Conservation (phyloP, 169 alveolate genomes). For the Cryptosporidium felis region DNA sequence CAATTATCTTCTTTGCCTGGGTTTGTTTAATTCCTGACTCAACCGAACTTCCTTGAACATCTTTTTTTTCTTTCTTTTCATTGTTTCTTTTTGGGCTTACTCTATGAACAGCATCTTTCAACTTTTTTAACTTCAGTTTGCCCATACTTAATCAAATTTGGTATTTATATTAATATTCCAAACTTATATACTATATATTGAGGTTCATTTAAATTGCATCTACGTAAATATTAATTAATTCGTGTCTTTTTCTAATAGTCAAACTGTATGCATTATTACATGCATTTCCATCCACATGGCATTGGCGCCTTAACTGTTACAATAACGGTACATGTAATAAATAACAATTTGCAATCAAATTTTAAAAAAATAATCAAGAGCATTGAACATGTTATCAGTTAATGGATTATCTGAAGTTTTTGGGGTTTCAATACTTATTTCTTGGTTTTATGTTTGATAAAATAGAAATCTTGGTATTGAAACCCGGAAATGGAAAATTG, state of each 20-base stretch:
- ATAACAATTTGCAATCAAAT: background rate
- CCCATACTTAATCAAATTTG: background rate
- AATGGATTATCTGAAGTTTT: too few species aligned
- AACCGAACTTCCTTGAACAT: background rate
- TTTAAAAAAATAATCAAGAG: too few species aligned
- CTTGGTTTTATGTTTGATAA: too few species aligned
- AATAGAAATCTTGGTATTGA: too few species aligned
- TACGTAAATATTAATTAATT: background rate
- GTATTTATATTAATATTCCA: background rate
- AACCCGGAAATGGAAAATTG: too few species aligned
- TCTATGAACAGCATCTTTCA: background rate
- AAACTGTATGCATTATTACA: conserved; percentile 12
- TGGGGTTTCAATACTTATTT: too few species aligned
- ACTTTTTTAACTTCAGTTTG: background rate
- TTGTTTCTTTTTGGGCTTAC: background rate
- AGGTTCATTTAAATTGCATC: background rate
- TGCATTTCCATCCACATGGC: conserved; percentile 12
- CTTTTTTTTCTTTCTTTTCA: background rate
- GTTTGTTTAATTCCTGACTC: conserved; percentile 14
- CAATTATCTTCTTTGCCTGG: conserved; percentile 32
- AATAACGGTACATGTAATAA: background rate
- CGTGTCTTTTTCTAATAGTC: background rate
- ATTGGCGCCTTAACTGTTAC: conserved; percentile 12
- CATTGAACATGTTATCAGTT: too few species aligned
- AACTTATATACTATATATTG: background rate